A percentile compares a stretch with the other conserved stretches of the same genome.
Evolutionary conservation across 192 early-diverging fungal genomes (phyloP).

Genomic region (Coemansia sp.): DNA sequence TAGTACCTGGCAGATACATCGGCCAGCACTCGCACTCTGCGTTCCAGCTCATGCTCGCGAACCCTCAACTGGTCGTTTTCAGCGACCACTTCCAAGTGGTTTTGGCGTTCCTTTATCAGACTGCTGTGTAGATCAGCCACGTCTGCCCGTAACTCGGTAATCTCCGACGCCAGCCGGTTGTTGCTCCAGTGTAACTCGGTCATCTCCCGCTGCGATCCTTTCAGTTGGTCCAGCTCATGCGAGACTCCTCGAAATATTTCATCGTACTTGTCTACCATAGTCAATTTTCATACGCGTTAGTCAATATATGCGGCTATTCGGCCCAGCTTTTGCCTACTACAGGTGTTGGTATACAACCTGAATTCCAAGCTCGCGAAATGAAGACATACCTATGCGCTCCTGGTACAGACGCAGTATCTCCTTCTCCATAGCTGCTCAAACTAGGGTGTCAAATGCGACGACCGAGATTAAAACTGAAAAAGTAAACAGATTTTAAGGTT

Average conservation of each 20-base stretch:
- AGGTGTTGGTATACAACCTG: not conserved
- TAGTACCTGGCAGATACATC: constrained; percentile 35
- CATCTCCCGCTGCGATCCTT: constrained; percentile 40
- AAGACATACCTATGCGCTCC: constrained; percentile 46
- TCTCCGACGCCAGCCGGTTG: constrained; percentile 32
- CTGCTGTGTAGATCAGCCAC: constrained; percentile 30
- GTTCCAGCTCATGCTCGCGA: constrained; percentile 48
- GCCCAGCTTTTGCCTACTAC: not conserved
- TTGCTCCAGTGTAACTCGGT: constrained; percentile 46
- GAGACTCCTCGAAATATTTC: constrained; percentile 42
- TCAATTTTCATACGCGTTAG: not conserved
- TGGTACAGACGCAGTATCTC: constrained; percentile 49
- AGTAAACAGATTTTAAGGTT: not conserved
- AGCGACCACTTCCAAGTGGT: constrained; percentile 43
- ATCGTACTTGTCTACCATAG: constrained; percentile 49
- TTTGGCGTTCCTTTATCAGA: constrained; percentile 43
- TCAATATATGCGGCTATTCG: not conserved
- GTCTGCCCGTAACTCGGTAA: constrained; percentile 37
- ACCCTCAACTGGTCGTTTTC: constrained; percentile 49
- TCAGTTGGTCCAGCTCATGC: constrained; percentile 41
- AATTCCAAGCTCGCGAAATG: not conserved
- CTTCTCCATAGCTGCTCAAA: constrained; percentile 33
- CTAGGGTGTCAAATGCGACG: not conserved
- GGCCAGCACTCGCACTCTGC: constrained; percentile 36
- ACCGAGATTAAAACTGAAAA: not conserved